Base-by-base conservation (phyloP, 2,329 filamentous ascomycete genomes). In the Pseudogymnoascus sp. region DNA sequence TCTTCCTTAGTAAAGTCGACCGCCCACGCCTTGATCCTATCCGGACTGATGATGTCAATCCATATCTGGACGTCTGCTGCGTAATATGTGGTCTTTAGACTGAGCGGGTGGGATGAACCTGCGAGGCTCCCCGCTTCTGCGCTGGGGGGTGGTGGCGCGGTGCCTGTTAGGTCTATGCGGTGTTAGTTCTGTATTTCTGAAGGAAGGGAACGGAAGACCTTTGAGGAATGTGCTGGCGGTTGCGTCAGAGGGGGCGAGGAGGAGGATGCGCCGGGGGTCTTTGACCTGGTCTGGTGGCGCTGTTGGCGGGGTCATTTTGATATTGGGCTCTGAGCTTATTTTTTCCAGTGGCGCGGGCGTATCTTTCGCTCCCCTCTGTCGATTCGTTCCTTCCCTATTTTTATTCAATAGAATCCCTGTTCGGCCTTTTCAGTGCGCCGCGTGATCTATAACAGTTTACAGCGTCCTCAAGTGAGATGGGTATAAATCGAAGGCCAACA, bases 61-160 rank as follows among this genome's bases (percentile, higher is more conserved):
- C 87, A 89, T 67, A 89, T 78, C 46, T 86, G 85, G 3, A 89
- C 77, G 0, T 77, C 77, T 62, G 84, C 80, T 23, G 75, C 79
- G 76, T 89, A 89, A 76, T 89, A 89, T 12, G 77, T 69, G 18
- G 85, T 89, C 65, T 78, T 78, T 62, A 89, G 75, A 7, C 74
- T 64, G 34, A 86, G 78, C 46, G 75, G 72, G 69, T 88, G 86
- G 14, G 85, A 85, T 36, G 79, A 81, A 25, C 87, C 86, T 1
- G 86, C 85, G 34, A 87, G 75, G 2, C 78, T 76, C 2, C 75
- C 70, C 6, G 72, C 74, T 14, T 74, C 73, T 46, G 75, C 64
- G 60, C 18, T 66, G 59, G 42, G 69, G 31, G 74, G 74, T 31
- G 76, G 81, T 18, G 71, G 70, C 12, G 66, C n/a, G 3, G 74